Evolutionary conservation across 2,329 filamentous ascomycete species (phyloP).

Genomic region (Arthrobotrys conoides): DNA sequence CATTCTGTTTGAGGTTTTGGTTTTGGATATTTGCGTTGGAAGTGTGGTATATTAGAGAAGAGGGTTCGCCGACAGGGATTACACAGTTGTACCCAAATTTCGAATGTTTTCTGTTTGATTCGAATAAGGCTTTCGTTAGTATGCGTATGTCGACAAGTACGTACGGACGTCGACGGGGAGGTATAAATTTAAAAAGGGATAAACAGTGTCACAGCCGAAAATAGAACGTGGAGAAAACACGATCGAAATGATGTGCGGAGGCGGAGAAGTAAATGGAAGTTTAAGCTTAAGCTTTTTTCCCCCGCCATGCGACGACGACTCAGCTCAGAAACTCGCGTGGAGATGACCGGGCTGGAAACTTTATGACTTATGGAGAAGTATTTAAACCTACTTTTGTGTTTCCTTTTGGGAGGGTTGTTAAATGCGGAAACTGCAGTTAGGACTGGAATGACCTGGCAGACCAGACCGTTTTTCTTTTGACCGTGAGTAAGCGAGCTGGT

Average conservation of each 20-base stretch:
- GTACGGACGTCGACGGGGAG: too few species aligned
- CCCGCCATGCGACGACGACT: not conserved
- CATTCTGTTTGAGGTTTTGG: constrained; percentile 46
- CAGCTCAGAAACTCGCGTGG: not conserved
- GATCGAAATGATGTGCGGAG: too few species aligned
- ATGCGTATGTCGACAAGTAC: too few species aligned
- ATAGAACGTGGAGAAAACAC: too few species aligned
- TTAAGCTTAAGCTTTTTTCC: not conserved
- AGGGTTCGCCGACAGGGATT: constrained; percentile 6
- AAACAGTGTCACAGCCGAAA: too few species aligned
- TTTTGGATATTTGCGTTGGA: not conserved
- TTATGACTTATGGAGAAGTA: not conserved
- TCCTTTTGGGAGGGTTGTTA: not conserved
- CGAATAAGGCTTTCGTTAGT: not conserved
- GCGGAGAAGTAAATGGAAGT: too few species aligned
- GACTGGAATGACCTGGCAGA: not conserved
- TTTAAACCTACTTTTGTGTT: constrained; percentile 13
- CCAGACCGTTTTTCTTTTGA: not conserved
- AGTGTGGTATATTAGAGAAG: constrained; percentile 16
- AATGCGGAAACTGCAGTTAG: not conserved
- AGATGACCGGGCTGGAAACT: not conserved
- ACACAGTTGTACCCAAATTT: not conserved
- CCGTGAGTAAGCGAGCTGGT: not conserved
- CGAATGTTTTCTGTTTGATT: too few species aligned
- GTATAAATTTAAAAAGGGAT: not conserved